phyloP scores from a whole-genome alignment of 345 rosid genomes.

The Brassica rapa region DNA sequence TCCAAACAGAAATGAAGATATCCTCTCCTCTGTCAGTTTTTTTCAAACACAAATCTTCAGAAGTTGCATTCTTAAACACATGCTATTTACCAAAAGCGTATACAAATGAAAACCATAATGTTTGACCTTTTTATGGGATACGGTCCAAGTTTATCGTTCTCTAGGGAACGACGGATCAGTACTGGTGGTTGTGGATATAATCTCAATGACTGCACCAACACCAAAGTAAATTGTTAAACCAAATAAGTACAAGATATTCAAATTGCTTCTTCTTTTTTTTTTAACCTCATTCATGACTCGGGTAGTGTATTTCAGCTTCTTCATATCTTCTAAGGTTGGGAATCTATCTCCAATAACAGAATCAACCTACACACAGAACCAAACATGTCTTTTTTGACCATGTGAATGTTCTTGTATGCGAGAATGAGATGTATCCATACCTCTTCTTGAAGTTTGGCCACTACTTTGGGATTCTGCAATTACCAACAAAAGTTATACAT shows the following conservation, averaged over 20 bases:
- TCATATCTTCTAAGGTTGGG: conserved; percentile 83
- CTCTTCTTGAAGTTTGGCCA: conserved; percentile 91
- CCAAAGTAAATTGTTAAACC: conserved; percentile 1
- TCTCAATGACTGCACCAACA: conserved; percentile 70
- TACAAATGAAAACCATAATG: neutral
- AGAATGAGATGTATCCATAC: conserved; percentile 40
- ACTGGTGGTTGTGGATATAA: conserved; percentile 98
- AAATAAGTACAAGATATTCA: neutral
- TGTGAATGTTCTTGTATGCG: neutral
- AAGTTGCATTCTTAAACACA: neutral
- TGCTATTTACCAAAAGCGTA: conserved; percentile 6
- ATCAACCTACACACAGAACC: conserved; percentile 63
- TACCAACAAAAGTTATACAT: conserved; percentile 24
- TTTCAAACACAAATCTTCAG: conserved; percentile 25
- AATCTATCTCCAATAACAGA: conserved; percentile 80
- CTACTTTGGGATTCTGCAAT: conserved; percentile 69
- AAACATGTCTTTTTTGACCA: neutral
- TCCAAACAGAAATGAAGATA: conserved; percentile 91
- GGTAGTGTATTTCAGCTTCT: conserved; percentile 86
- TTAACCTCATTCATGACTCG: conserved; percentile 89
- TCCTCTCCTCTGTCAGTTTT: conserved; percentile 72
- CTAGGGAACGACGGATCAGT: conserved; percentile 82
- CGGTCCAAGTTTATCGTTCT: conserved; percentile 69
- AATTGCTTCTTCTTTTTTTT: neutral
- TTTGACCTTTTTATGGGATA: conserved; percentile 78